These are phyloP conservation scores for Haplosporangium sp. DNA, from an alignment of 371 early-diverging fungal species.

Conservation along the genomic window DNA sequence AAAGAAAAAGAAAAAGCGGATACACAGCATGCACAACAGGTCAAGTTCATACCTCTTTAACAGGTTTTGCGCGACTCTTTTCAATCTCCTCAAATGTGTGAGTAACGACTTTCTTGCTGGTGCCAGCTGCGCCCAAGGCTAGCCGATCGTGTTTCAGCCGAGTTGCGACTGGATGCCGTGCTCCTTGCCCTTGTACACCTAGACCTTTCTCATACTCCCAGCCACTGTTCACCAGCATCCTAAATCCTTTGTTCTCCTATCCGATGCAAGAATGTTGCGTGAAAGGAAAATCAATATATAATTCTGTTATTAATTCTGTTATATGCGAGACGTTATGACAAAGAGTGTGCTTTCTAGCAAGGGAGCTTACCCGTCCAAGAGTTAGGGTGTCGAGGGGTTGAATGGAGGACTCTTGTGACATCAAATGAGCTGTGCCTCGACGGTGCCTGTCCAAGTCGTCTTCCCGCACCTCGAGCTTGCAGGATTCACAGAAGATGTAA, in stretches of 20 bases:
- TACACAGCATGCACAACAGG: too few relatives aligned
- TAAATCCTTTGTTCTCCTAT: slow-evolving; percentile 58
- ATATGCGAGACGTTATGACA: too few relatives aligned
- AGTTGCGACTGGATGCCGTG: slow-evolving; percentile 63
- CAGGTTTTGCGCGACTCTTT: slow-evolving; percentile 21
- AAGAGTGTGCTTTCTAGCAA: not conserved
- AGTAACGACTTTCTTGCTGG: slow-evolving; percentile 40
- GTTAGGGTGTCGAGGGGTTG: slow-evolving; percentile 33
- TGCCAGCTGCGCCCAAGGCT: slow-evolving; percentile 55
- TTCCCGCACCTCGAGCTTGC: slow-evolving; percentile 35
- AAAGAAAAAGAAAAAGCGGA: not conserved
- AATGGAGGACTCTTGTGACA: slow-evolving; percentile 40
- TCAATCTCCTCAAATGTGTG: slow-evolving; percentile 50
- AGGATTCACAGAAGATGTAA: slow-evolving; percentile 32
- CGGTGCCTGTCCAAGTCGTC: slow-evolving; percentile 36
- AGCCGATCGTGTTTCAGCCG: slow-evolving; percentile 61
- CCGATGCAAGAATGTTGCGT: not conserved
- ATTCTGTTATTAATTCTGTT: too few relatives aligned
- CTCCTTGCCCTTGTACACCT: slow-evolving; percentile 59
- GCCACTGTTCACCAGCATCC: slow-evolving; percentile 62
- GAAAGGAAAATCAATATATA: not conserved
- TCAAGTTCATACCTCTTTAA: slow-evolving; percentile 14
- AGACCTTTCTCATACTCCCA: slow-evolving; percentile 68
- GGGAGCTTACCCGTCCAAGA: slow-evolving; percentile 36
- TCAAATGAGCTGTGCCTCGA: slow-evolving; percentile 39